Evolutionary conservation across 441 rosid species (phyloP).

Genomic region (Arabidopsis lyrata): DNA sequence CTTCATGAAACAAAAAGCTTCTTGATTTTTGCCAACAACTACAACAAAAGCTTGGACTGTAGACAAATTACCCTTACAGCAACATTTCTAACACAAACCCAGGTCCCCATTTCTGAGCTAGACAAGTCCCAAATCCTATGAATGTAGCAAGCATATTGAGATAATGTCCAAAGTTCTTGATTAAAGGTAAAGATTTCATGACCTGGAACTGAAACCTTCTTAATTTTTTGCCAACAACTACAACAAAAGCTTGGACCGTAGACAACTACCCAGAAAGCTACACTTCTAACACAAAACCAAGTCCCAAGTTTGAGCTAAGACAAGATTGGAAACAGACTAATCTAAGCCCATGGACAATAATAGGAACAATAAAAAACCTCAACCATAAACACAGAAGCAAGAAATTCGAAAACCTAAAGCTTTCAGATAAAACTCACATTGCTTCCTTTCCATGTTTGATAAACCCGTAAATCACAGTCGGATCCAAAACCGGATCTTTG

Average conservation of each 20-base stretch:
- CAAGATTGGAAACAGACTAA: constrained; percentile 10
- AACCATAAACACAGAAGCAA: constrained; percentile 17
- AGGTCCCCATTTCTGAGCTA: constrained; percentile 17
- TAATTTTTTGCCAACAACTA: background rate
- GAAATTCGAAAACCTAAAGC: background rate
- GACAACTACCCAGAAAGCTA: background rate
- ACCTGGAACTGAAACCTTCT: constrained; percentile 2
- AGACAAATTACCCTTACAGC: background rate
- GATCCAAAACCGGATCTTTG: constrained; percentile 67
- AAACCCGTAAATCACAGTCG: constrained; percentile 52
- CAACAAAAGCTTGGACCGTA: background rate
- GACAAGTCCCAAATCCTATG: background rate
- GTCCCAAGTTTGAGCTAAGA: constrained; percentile 18
- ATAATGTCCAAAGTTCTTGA: constrained; percentile 5
- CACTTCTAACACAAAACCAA: constrained; percentile 1
- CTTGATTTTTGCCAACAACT: background rate
- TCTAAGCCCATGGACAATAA: constrained; percentile 5
- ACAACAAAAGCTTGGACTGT: background rate
- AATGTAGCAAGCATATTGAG: constrained; percentile 2
- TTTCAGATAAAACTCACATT: constrained; percentile 51
- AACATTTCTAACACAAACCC: background rate
- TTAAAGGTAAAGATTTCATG: constrained; percentile 12
- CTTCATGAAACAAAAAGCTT: constrained; percentile 4
- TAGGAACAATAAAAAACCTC: background rate
- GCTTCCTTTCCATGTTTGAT: constrained; percentile 65